A percentile compares a stretch with the other conserved stretches of the same genome.
Conservation (phyloP, 345 rosid species). For the Citrus trifoliata region DNA sequence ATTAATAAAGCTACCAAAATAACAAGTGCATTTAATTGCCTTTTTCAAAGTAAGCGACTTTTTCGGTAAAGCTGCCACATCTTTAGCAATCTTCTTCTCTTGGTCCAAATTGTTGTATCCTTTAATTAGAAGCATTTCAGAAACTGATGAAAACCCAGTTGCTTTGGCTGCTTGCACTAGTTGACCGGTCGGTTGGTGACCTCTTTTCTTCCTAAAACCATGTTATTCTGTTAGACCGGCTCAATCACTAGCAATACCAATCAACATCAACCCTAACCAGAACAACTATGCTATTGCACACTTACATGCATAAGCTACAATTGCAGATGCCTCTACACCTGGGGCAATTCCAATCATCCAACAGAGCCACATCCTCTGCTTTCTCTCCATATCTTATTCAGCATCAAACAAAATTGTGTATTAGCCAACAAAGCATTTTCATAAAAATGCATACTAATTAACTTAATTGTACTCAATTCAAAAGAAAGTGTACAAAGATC, state of each 20-base stretch:
- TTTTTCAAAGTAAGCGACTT: conserved; percentile 16
- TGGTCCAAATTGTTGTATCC: conserved; percentile 35
- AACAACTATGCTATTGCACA: conserved; percentile 9
- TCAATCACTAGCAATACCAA: neutral
- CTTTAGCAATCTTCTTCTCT: conserved; percentile 18
- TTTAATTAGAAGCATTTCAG: conserved; percentile 47
- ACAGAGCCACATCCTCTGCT: conserved; percentile 44
- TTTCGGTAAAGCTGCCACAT: conserved; percentile 22
- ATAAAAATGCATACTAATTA: neutral
- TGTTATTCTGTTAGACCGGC: conserved; percentile 6
- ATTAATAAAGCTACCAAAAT: neutral
- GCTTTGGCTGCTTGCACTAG: conserved; percentile 56
- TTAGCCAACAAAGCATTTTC: neutral
- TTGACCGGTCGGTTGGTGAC: conserved; percentile 70
- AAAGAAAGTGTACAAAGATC: neutral
- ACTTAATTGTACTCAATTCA: neutral
- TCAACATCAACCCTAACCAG: neutral
- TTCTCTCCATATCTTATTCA: conserved; percentile 67
- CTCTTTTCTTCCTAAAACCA: conserved; percentile 63
- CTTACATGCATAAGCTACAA: conserved; percentile 83
- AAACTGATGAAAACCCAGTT: conserved; percentile 70
- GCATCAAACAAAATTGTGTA: neutral
- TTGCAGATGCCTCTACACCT: conserved; percentile 81
- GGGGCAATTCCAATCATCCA: conserved; percentile 69
- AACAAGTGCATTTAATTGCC: conserved; percentile 23